Conservation (phyloP, 768 basidiomycete genomes). For the Pleurotus pulmonarius region DNA sequence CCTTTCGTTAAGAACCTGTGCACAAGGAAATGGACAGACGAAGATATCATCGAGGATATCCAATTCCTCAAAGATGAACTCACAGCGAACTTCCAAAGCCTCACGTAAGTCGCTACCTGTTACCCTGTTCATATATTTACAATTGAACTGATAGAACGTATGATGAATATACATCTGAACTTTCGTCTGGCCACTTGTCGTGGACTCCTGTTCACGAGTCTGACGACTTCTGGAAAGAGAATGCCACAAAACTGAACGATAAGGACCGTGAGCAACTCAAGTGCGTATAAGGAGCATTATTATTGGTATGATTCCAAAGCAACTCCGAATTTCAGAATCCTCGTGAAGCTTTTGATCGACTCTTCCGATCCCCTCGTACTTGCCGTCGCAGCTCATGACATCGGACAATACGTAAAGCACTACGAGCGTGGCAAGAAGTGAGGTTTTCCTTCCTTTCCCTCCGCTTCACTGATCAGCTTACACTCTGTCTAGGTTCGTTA, state of each 20-base stretch:
- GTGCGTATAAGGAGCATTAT: conserved; percentile 34
- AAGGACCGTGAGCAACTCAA: conserved; percentile 80
- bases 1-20: conserved; percentile 85
- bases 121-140: neutral
- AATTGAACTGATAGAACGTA: conserved; percentile 63
- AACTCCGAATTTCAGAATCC: conserved; percentile 40
- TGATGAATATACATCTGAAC: conserved; percentile 92
- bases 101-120: conserved; percentile 61
- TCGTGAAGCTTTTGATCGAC: conserved; percentile 68
- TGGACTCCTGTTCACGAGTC: conserved; percentile 98
- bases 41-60: conserved; percentile 91
- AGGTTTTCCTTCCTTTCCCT: conserved; percentile 19
- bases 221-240: conserved; percentile 98
- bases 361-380: conserved; percentile 75
- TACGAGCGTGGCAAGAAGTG: conserved; percentile 92
- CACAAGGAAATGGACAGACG: conserved; percentile 88
- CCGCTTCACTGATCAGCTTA: neutral
- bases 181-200: conserved; percentile 84
- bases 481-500: conserved; percentile 53
- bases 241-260: conserved; percentile 83
- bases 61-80: conserved; percentile 85
- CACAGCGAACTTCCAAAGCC: conserved; percentile 77
- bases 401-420: conserved; percentile 92
- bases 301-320: neutral
- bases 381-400: conserved; percentile 89